Base-by-base conservation (phyloP, 2,329 filamentous ascomycete genomes). In the Arthrinium phaeospermum region DNA sequence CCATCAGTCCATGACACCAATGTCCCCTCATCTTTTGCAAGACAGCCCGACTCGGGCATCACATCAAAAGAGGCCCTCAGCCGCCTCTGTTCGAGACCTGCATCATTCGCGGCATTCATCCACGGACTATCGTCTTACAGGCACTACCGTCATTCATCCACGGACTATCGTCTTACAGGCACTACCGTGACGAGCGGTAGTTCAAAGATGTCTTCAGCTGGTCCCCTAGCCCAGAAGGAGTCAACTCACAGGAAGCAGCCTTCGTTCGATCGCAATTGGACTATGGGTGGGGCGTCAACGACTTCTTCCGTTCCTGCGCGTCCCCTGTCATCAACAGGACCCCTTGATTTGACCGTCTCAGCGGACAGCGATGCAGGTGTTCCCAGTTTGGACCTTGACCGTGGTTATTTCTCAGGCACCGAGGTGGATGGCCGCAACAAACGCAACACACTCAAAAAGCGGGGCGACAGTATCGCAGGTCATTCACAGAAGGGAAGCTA, bases 351-450 rank as follows among this genome's bases (percentile, higher is more conserved):
- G 68, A 80, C 81, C 30, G 79, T 79, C 30, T 83, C 84, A 1
- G 83, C 83, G 22, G 76, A 81, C 10, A 78, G 79, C 19, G 72
- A 78, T 19, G 80, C 84, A 16, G 77, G 85, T 74, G 87, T 89
- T 73, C 85, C 85, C 12, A 83, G 84, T 22, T 82, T 85, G 34
- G 93, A 97, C 73, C 82, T 94, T 22, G 96, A 98, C 78, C 90
- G 94, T 47, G 96, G 95, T 34, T 98, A 98, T 81, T 98, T 98
- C 79, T 98, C 96, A 10, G 94, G 95, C 3, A 93, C 93, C 22
- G 96, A 98, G 78, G 86, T 91, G 14, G 95, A 98, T 75, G 89
- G 79, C 24, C 79, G 89, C 61, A 90, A 92, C 72, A 91, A 90
- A 77, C 90, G 93, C 67, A 97, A 94, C 79, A 86, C 96, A 67